A percentile compares a stretch with the other conserved stretches of the same genome.
Evolutionary conservation across 176 grass and related monocot species (phyloP).

Genomic region (Hyparrhenia diplandra): DNA sequence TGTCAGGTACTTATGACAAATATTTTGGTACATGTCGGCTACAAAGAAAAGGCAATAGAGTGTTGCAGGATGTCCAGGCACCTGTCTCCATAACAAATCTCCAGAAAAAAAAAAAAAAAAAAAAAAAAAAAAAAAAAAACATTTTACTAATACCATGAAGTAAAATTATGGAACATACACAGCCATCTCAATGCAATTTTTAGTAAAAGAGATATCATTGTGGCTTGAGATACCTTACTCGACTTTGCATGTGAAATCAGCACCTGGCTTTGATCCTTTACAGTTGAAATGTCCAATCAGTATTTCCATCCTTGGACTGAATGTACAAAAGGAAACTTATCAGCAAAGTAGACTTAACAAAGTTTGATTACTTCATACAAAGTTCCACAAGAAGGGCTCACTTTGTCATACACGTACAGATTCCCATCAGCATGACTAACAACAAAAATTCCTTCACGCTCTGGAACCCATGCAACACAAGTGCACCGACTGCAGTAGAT

Average conservation of each 20-base stretch:
- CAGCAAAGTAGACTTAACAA: conserved; percentile 16
- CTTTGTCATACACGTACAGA: conserved; percentile 96
- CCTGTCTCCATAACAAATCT: not conserved
- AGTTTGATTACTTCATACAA: conserved; percentile 4
- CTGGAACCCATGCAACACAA: conserved; percentile 80
- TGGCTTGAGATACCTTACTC: conserved; percentile 60
- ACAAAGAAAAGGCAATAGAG: not conserved
- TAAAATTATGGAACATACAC: conserved; percentile 1
- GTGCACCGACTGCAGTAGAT: conserved; percentile 77
- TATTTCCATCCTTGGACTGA: conserved; percentile 89
- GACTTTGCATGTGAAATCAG: conserved; percentile 90
- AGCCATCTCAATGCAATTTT: conserved; percentile 14
- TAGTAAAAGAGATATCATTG: conserved; percentile 1
- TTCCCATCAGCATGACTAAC: conserved; percentile 90
- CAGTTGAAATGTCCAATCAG: conserved; percentile 78
- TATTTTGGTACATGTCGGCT: not conserved
- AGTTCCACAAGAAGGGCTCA: conserved; percentile 33
- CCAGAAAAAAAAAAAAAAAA: too few relatives aligned
- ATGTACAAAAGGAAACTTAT: conserved; percentile 27
- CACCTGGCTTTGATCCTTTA: conserved; percentile 81
- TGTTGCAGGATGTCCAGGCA: not conserved
- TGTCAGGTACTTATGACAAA: not conserved
- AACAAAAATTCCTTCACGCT: conserved; percentile 78
- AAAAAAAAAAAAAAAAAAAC: too few relatives aligned
- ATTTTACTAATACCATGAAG: not conserved